Base-by-base conservation (phyloP, 2,329 filamentous ascomycete genomes). In the Fusarium sterilihyphosum region DNA sequence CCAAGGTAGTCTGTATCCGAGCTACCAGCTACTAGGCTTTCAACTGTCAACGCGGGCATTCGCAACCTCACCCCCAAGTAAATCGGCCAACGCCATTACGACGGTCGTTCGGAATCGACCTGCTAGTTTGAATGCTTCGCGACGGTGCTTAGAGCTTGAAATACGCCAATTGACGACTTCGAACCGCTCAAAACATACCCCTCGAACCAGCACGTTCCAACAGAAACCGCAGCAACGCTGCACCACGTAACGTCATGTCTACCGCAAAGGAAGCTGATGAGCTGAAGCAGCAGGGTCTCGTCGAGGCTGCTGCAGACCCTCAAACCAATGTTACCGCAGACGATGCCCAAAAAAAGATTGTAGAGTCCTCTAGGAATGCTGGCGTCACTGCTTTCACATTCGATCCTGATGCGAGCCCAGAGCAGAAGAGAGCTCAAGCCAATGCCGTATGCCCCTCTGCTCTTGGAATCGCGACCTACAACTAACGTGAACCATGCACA, bases 351-450 rank as follows among this genome's bases (percentile, higher is more conserved):
- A 87, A 89, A 76, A 89, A 90, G 78, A 88, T 98, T 56, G 88
- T 97, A 33, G 87, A 93, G 61, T 92, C 97, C 82, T 94, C 94
- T 76, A 90, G 88, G 79, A 92, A 93, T 78, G 94, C 92, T 18
- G 96, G 96, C 47, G 90, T 93, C 31, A 85, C 92, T 37, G 95
- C 94, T 73, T 96, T 93, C 81, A 90, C 92, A 71, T 99, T 98
- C 84, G 89, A 99, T 80, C 94, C 96, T 2, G 85, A 98, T 85
- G 95, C 95, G 47, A 92, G 88, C 49, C 88, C 92, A 2, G 94
- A 95, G 81, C 88, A 97, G 83, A 99, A 99, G 86, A 92, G 89
- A 70, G 92, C 92, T 38, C 93, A 95, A 81, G 92, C 93, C 29
- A 87, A 89, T 87, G 89, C 92, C 80, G 94, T 97, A 88, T 78